Evolutionary conservation across 2,329 filamentous ascomycete genomes (phyloP).

Genomic region (Hypoxylon sp.): DNA sequence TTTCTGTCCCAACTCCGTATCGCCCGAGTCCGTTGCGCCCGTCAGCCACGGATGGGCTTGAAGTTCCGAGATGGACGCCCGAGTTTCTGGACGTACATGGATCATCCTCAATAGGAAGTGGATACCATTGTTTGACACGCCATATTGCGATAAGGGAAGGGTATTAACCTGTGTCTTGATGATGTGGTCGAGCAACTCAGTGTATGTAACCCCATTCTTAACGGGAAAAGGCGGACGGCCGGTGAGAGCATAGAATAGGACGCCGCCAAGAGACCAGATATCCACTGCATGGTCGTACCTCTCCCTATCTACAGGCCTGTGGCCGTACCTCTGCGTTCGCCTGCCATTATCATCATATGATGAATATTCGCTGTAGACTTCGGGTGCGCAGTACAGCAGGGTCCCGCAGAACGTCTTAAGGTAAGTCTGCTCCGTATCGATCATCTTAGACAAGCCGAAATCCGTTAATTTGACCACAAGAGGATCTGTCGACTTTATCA

Average conservation of each 20-base stretch:
- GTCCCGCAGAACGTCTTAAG: constrained; percentile 97
- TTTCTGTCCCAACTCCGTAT: constrained; percentile 70
- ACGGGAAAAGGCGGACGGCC: constrained; percentile 85
- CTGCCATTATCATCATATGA: constrained; percentile 80
- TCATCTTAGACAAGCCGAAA: constrained; percentile 95
- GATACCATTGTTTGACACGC: constrained; percentile 76
- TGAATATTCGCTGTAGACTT: constrained; percentile 85
- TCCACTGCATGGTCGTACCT: constrained; percentile 94
- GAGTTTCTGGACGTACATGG: constrained; percentile 81
- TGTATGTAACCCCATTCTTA: constrained; percentile 80
- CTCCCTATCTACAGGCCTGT: constrained; percentile 67
- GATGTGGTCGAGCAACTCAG: constrained; percentile 85
- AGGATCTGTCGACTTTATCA: constrained; percentile 80
- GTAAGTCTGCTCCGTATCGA: constrained; percentile 91
- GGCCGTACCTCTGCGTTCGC: constrained; percentile 73
- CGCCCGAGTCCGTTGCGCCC: constrained; percentile 64
- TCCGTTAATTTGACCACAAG: constrained; percentile 93
- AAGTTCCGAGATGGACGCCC: constrained; percentile 80
- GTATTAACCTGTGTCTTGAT: constrained; percentile 83
- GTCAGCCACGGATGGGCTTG: constrained; percentile 82
- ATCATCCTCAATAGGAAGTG: constrained; percentile 86
- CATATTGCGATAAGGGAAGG: constrained; percentile 69
- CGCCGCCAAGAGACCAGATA: constrained; percentile 95
- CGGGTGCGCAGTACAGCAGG: constrained; percentile 93
- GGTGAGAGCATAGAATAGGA: constrained; percentile 89